Percentiles rank a stretch among this genome's conserved stretches.
Conservation (phyloP, 805 yeast genomes). For the Schwanniomyces pseudopolymorphus region DNA sequence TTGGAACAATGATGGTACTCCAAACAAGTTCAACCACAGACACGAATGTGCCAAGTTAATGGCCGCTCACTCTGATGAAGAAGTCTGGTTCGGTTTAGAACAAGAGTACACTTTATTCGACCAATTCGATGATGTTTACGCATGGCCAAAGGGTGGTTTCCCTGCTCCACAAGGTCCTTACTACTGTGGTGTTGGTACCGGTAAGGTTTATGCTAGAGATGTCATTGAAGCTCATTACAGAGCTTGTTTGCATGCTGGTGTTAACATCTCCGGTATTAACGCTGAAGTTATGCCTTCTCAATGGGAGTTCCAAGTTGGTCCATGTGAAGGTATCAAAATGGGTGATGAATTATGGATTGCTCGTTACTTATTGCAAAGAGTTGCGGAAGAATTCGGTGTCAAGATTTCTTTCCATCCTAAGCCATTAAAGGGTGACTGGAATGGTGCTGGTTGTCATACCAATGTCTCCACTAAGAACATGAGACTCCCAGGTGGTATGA, state of each 20-base stretch:
- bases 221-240: constrained; percentile 98
- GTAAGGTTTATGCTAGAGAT: constrained; percentile 97
- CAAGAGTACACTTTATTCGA: constrained; percentile 98
- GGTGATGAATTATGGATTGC: constrained; percentile 98
- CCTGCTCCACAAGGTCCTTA: constrained; percentile 99
- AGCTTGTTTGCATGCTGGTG: constrained; percentile 93
- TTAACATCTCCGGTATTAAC: constrained; percentile 91
- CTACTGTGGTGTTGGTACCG: constrained; percentile 99
- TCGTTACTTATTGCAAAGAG: constrained; percentile 87
- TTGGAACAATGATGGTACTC: constrained; percentile 98
- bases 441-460: constrained; percentile 99
- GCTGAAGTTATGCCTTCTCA: constrained; percentile 99
- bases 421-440: constrained; percentile 99
- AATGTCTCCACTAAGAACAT: constrained; percentile 89
- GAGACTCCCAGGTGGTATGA: constrained; percentile 97
- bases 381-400: constrained; percentile 98
- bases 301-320: constrained; percentile 99
- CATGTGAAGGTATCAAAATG: constrained; percentile 92
- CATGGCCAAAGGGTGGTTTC: constrained; percentile 99
- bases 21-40: constrained; percentile 98
- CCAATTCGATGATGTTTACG: constrained; percentile 84
- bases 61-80: constrained; percentile 83
- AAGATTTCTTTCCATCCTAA: constrained; percentile 99
- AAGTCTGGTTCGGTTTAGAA: constrained; percentile 97
- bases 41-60: constrained; percentile 93